Evolutionary conservation across 352 stramenopile genomes (phyloP).

Genomic region (Proteromonas lacertae): DNA sequence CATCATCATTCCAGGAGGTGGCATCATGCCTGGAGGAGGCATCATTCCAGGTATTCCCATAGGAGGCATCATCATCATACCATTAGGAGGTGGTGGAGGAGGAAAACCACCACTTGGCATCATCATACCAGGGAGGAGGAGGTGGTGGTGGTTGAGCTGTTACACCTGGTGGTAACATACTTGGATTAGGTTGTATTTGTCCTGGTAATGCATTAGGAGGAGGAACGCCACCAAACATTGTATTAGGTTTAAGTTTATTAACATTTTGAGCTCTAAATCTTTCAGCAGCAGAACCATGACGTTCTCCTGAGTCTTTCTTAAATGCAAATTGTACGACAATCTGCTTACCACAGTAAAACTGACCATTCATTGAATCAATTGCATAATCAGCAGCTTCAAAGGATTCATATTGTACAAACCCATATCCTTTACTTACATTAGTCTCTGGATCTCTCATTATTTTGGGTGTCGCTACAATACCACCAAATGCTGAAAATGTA

Average conservation of each 20-base stretch:
- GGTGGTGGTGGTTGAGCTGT: no score
- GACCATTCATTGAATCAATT: constrained; percentile 95
- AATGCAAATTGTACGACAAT: constrained; percentile 93
- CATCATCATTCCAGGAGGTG: no score
- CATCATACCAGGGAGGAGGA: no score
- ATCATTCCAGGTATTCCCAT: no score
- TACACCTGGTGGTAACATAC: no score
- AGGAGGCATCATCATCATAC: no score
- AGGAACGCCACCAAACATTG: constrained; percentile 3
- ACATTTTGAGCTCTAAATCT: constrained; percentile 24
- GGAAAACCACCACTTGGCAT: no score
- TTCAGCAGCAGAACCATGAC: constrained; percentile 39
- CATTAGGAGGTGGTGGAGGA: no score
- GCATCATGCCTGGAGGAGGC: no score
- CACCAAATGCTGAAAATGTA: constrained; percentile 91
- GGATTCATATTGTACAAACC: constrained; percentile 77
- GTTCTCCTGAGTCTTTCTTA: constrained; percentile 76
- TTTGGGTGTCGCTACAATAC: constrained; percentile 70
- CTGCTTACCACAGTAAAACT: constrained; percentile 82
- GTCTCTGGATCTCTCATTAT: constrained; percentile 29
- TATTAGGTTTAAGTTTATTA: constrained; percentile 9
- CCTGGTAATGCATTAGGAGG: no score
- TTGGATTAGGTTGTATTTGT: no score
- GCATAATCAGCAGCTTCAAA: constrained; percentile 86
- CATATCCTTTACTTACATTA: constrained; percentile 62